Evolutionary conservation across 164 flowering plant genomes (phyloP), one percentile per base, ranked within the genome.

Genomic region (Magnolia sinica): DNA sequence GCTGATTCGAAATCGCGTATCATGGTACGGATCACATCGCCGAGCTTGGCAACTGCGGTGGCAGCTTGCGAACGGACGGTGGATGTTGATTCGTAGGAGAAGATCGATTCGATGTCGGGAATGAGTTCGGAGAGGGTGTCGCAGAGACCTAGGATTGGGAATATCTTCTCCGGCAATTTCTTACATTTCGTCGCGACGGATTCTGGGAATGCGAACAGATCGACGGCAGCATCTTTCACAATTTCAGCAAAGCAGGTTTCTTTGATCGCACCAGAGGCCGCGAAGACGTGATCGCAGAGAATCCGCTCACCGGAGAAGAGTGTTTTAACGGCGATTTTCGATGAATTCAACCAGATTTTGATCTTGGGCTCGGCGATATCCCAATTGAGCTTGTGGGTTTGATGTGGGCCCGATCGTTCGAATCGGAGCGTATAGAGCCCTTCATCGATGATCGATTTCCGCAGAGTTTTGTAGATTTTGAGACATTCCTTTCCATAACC

Each of bases 401-500:
- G 85, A 11, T 84, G 64, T 0, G 78, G 69, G 68, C 78, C 83
- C 67, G 78, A n/a, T 55, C 24, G 78, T 75, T 86, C 90, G 2
- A 92, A 79, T 1, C 91, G 91, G 9, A 92, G 84, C 0, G 77
- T 79, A 65, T 88, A 88, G 2, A 92, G 70, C 2, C 87, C 89
- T 84, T 92, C 92, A 70, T 90, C 94, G 10, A 92, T 61, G 58
- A 88, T 88, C 3, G 96, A 89, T 65, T 86, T 88, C 6, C 96
- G 74, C 18, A 89, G 81, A 16, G 80, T 50, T 11, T 78, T 89
- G 79, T 89, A 92, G 5, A 90, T 83, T 19, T 50, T 77, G 3
- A 87, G 72, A 74, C 94, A 89, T 73, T 92, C 96, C 69, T 86
- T 88, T 5, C 87, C 88, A 55, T 90, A 92, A 1, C 96, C 96